Base-by-base conservation (phyloP, 2,329 filamentous ascomycete species). In the Hyphodiscus sp. region DNA sequence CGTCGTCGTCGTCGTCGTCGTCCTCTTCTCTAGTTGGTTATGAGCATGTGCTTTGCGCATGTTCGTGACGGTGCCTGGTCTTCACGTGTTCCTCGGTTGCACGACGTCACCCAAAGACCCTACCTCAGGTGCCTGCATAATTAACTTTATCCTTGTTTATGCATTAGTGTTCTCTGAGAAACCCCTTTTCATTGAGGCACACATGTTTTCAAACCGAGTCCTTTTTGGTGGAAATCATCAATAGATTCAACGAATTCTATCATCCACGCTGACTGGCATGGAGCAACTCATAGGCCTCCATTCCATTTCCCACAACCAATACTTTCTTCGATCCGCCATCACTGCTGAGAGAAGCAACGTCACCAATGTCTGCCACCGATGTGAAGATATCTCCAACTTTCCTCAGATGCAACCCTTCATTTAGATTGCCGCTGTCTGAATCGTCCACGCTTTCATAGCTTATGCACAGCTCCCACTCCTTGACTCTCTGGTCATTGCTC, bases 401-500 rank as follows among this genome's bases (percentile, higher is more conserved):
- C 46, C 70, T 65, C 2, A 79, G 66, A 15, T 57, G 57, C 1
- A 67, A 49, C 10, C 47, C 59, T 45, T 50, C 57, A 11, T 53
- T 26, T 8, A 26, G 4, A 26, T 26, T 26, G 8, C 8, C 23
- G 3, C 4, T 26, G 8, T 26, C 8, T 26, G 23, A 26, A 8
- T 26, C 4, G 23, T 26, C 23, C 8, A 8, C 23, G 8, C 23
- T 26, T 8, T 26, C 23, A 26, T 60, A 49, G 20, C 52, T 49
- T 51, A 45, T 49, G 20, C 41, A 18, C 30, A 49, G 38, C 44
- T 42, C 20, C 81, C 81, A 85, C 5, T 73, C 62, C 70, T 79
- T 82, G 47, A 85, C 68, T 16, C 79, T 71, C 68, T 86, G 82
- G 66, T 86, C 82, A 57, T 83, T 85, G 63, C 82, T 79, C 30